A percentile compares a stretch with the other conserved stretches of the same genome.
Conservation (phyloP, 176 grass and related monocot genomes). For the sorghum (Sorghum bicolor) region DNA sequence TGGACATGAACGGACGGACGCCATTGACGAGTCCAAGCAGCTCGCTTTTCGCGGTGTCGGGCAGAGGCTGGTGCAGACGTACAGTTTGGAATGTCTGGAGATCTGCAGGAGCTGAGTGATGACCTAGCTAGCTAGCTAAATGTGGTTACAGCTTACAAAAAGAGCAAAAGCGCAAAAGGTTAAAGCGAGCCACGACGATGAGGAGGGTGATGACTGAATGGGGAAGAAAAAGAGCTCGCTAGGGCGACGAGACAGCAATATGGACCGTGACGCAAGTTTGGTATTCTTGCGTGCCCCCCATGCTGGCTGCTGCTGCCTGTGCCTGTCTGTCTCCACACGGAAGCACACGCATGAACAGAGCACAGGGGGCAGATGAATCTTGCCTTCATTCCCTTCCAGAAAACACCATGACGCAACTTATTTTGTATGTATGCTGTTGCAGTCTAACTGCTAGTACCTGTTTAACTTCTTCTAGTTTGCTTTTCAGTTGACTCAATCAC, state of each 20-base stretch:
- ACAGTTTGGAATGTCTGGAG: conserved; percentile 83
- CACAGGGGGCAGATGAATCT: not conserved
- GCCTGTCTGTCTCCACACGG: conserved; percentile 32
- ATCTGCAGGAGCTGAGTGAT: conserved; percentile 59
- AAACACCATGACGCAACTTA: not conserved
- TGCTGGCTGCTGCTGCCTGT: not conserved
- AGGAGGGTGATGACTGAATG: not conserved
- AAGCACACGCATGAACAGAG: not conserved
- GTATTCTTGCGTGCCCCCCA: conserved; percentile 44
- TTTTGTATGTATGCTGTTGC: too few species aligned
- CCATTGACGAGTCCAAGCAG: conserved; percentile 82
- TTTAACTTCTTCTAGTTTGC: not conserved
- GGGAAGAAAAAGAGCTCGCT: conserved; percentile 20
- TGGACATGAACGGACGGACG: conserved; percentile 25
- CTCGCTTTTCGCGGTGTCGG: conserved; percentile 58
- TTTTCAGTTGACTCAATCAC: conserved; percentile 16
- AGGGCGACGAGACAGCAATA: conserved; percentile 31
- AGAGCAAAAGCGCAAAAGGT: conserved; percentile 70
- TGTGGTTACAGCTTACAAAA: conserved; percentile 31
- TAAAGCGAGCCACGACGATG: conserved; percentile 28
- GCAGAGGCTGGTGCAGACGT: not conserved
- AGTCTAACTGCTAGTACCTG: not conserved
- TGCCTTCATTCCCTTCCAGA: not conserved
- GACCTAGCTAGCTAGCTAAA: too few species aligned
- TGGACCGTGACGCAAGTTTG: conserved; percentile 70